Percentiles rank a stretch among this genome's conserved stretches.
Conservation (phyloP, 352 stramenopile species). For the Pythium oligandrum region DNA sequence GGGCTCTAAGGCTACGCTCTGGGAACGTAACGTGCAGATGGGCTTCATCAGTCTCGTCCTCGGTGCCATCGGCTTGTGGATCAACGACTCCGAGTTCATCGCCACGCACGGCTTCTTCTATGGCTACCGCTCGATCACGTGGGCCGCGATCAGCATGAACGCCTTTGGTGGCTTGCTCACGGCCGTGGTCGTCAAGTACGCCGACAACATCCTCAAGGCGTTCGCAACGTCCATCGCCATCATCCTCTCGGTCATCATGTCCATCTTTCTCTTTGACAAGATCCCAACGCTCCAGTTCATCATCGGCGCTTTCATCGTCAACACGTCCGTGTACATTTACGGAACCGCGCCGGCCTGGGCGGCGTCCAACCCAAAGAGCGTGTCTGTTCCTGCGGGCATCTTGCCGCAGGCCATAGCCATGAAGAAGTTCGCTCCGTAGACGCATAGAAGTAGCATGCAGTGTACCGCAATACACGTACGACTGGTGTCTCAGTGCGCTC, state of each 20-base stretch:
- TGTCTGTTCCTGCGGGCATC: no score
- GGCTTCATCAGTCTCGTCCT: constrained; percentile 66
- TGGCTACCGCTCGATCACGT: constrained; percentile 75
- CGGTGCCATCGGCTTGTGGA: constrained; percentile 48
- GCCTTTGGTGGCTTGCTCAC: constrained; percentile 76
- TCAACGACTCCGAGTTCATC: constrained; percentile 60
- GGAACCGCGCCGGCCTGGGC: constrained; percentile 49
- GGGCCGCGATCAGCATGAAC: constrained; percentile 59
- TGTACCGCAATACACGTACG: no score
- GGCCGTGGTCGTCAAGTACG: constrained; percentile 83
- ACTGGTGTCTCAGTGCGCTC: no score
- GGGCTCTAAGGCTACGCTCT: constrained; percentile 55
- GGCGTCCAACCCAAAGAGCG: not conserved
- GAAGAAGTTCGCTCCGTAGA: not conserved
- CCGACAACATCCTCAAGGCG: constrained; percentile 85
- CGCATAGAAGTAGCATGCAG: no score
- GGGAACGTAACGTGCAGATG: constrained; percentile 85
- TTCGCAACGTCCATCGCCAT: constrained; percentile 84
- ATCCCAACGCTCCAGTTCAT: constrained; percentile 72
- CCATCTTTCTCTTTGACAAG: constrained; percentile 82
- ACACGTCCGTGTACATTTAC: constrained; percentile 76
- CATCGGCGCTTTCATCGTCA: constrained; percentile 71
- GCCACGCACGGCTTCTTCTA: constrained; percentile 67
- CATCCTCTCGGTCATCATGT: constrained; percentile 77
- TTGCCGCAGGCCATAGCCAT: not conserved